Percentiles rank a stretch among this genome's conserved stretches.
These are phyloP conservation scores for Artomyces pyxidatus DNA, from an alignment of 768 basidiomycete genomes.

Conservation along the genomic window DNA sequence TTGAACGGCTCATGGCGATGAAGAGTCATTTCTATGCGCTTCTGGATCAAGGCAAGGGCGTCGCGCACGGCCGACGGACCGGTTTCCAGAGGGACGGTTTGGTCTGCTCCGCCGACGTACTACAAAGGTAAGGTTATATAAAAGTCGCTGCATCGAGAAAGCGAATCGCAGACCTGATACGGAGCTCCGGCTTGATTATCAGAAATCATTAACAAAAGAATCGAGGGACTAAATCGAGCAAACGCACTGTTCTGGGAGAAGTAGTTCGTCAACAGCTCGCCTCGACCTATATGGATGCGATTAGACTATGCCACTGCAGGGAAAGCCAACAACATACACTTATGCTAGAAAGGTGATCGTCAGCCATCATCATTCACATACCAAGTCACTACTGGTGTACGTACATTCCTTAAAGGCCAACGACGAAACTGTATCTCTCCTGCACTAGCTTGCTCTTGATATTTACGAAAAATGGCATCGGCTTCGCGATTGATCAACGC, in stretches of 20 bases:
- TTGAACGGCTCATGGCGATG: conserved; percentile 43
- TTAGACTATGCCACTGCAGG: conserved; percentile 7
- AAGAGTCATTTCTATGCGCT: conserved; percentile 43
- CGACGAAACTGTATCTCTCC: conserved; percentile 57
- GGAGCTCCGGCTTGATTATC: conserved; percentile 56
- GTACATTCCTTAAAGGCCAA: conserved; percentile 62
- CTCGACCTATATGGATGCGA: conserved; percentile 41
- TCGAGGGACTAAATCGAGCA: neutral
- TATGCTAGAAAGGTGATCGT: conserved; percentile 42
- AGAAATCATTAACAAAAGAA: no score
- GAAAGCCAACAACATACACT: no score
- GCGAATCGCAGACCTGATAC: conserved; percentile 57
- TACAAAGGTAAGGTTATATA: conserved; percentile 20
- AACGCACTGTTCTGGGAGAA: conserved; percentile 77
- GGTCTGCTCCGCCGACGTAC: conserved; percentile 73
- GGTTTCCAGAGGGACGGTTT: conserved; percentile 56
- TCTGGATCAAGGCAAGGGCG: conserved; percentile 52
- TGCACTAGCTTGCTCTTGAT: conserved; percentile 54
- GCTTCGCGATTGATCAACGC: conserved; percentile 34
- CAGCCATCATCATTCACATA: neutral
- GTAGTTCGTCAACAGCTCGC: conserved; percentile 66
- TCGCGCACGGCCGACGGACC: conserved; percentile 51
- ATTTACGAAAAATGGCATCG: conserved; percentile 50
- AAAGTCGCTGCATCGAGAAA: neutral
- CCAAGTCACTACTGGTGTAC: conserved; percentile 17